A percentile compares a stretch with the other conserved stretches of the same genome.
Evolutionary conservation across 768 basidiomycete species (phyloP).

Genomic region (Cystobasidiopsis lactophilus): DNA sequence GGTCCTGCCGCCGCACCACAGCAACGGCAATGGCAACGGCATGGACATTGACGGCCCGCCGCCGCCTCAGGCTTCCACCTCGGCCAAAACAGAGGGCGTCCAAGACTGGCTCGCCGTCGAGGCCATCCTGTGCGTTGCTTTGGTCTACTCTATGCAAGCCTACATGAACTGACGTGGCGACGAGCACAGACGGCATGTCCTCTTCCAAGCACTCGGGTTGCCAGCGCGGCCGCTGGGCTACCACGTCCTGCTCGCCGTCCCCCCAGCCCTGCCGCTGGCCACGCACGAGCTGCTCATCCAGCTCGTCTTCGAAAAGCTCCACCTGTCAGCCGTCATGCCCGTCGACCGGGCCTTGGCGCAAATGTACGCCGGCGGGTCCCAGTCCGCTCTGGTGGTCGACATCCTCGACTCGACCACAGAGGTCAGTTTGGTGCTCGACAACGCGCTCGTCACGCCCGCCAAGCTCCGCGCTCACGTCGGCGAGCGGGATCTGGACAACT

Average conservation of each 20-base stretch:
- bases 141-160: background rate
- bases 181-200: conserved; percentile 49
- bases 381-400: conserved; percentile 59
- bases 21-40: background rate
- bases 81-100: conserved; percentile 21
- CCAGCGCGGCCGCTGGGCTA: conserved; percentile 72
- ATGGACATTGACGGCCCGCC: background rate
- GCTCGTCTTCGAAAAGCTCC: conserved; percentile 80
- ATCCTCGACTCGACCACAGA: conserved; percentile 49
- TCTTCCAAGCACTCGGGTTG: conserved; percentile 51
- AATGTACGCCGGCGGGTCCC: conserved; percentile 49
- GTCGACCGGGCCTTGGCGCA: conserved; percentile 67
- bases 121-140: conserved; percentile 52
- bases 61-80: no score
- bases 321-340: conserved; percentile 58
- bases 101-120: conserved; percentile 66
- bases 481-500: conserved; percentile 45
- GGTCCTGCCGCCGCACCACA: background rate
- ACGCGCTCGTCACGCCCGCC: conserved; percentile 37
- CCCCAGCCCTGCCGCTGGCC: conserved; percentile 40
- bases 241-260: conserved; percentile 53
- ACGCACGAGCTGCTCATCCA: conserved; percentile 54
- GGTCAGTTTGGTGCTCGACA: conserved; percentile 55
- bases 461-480: conserved; percentile 43
- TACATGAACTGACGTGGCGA: background rate